Evolutionary conservation across 345 rosid genomes (phyloP), one percentile per base, ranked within the genome.

Genomic region (Ricinus communis): DNA sequence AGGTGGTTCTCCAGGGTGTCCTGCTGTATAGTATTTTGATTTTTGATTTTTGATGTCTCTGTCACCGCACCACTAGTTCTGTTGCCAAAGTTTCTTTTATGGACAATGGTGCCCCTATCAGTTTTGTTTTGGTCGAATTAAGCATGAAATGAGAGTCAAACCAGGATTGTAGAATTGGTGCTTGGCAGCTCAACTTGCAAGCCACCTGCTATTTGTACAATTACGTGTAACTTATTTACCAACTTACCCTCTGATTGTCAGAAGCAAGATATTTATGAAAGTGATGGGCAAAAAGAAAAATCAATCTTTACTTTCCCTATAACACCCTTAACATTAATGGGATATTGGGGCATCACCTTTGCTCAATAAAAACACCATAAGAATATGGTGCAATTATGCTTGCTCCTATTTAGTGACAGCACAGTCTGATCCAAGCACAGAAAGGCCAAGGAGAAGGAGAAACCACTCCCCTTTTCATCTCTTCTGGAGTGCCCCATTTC

Each of bases 201-300:
- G 45, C 33, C 67, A n/a, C 40, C 15, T 55, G 27, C 8, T 33
- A 22, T 24, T 24, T 30, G 68, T 33, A 52, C 30, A n/a, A 51
- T 41, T 9, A n/a, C 31, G 58, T 72, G 7, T 18, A 62, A 53
- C 51, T 30, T 63, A 55, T 65, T 69, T 70, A 52, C 68, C 59
- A 24, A 36, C 38, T 63, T 41, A 6, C 36, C 51, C 38, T 21
- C 16, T 8, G 13, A 40, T 41, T 45, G 71, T 61, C 68, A 64
- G 60, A 71, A 55, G 55, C 73, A 53, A 70, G 58, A 74, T 71
- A 55, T 75, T 71, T 49, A 68, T 61, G 76, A 71, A 49, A 62
- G 61, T 2, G 66, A 70, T 50, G n/a, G 62, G 45, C 21, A 15
- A 28, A 45, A 12, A 8, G 8, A 16, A 25, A 50, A 30, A 28